Conservation (phyloP, 306 rosid genomes). For the Boehmeria nivea region DNA sequence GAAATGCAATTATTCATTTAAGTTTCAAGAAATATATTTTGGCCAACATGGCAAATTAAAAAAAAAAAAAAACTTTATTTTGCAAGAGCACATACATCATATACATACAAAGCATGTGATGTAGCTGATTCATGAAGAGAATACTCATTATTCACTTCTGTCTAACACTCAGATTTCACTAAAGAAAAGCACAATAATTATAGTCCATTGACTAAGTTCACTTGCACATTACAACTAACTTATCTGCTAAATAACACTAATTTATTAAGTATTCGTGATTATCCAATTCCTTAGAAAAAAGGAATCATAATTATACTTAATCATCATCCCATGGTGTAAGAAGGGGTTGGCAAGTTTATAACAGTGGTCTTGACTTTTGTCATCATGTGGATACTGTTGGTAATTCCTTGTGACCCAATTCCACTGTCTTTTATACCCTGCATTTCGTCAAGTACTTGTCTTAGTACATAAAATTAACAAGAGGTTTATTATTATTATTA, state of each 20-base stretch:
- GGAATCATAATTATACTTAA: too few relatives aligned
- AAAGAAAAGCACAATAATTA: not conserved
- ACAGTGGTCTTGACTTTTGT: slow-evolving; percentile 86
- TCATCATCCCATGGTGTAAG: slow-evolving; percentile 80
- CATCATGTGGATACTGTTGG: slow-evolving; percentile 99
- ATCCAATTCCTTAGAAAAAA: too few relatives aligned
- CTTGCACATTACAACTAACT: not conserved
- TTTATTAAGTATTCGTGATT: not conserved
- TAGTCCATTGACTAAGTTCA: not conserved
- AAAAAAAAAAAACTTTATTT: too few relatives aligned
- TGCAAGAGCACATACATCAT: too few relatives aligned
- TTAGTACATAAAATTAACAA: not conserved
- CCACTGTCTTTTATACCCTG: slow-evolving; percentile 99
- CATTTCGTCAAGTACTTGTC: not conserved
- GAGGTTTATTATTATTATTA: too few relatives aligned
- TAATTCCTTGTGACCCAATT: slow-evolving; percentile 95
- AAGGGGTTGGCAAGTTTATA: slow-evolving; percentile 81
- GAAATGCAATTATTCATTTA: too few relatives aligned
- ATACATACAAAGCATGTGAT: not conserved
- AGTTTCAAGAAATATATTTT: too few relatives aligned
- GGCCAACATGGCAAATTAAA: too few relatives aligned
- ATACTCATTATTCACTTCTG: not conserved
- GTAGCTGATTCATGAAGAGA: not conserved
- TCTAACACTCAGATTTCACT: too few relatives aligned
- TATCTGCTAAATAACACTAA: too few relatives aligned